These are phyloP conservation scores for Paxillus ammoniavirescens DNA, from an alignment of 768 basidiomycete species.

Conservation along the genomic window DNA sequence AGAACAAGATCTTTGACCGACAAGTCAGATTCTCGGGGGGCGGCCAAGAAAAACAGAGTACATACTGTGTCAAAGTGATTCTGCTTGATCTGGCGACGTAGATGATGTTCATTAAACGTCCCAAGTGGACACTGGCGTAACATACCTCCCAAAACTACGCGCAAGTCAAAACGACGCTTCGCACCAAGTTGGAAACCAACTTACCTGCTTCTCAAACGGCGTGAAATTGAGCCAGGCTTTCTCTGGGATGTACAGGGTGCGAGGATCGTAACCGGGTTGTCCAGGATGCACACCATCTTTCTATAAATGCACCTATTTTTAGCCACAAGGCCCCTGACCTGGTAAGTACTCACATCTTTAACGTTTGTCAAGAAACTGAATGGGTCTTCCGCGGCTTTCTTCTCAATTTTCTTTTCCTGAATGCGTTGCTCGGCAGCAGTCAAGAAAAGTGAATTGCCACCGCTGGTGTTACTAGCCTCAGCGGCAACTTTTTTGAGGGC, in stretches of 20 bases:
- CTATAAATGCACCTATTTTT: conserved; percentile 35
- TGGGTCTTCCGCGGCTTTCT: conserved; percentile 75
- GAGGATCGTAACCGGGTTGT: conserved; percentile 87
- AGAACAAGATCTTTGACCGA: conserved; percentile 73
- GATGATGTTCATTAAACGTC: conserved; percentile 18
- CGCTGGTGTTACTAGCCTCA: conserved; percentile 28
- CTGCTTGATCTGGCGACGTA: conserved; percentile 82
- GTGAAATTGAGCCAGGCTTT: conserved; percentile 82
- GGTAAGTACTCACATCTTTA: conserved; percentile 55
- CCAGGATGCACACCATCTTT: conserved; percentile 77
- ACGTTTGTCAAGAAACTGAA: conserved; percentile 72
- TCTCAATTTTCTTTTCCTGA: conserved; percentile 76
- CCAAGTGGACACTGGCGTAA: conserved; percentile 4
- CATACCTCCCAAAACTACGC: conserved; percentile 72
- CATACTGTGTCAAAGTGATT: conserved; percentile 91
- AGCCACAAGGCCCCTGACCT: background rate
- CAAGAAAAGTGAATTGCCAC: conserved; percentile 50
- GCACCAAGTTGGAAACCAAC: conserved; percentile 6
- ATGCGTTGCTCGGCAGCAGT: conserved; percentile 81
- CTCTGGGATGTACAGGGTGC: conserved; percentile 80
- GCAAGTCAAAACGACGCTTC: background rate
- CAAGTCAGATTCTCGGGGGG: conserved; percentile 15
- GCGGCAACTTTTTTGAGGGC: conserved; percentile 29
- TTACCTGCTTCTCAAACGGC: conserved; percentile 90
- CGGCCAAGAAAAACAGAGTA: background rate